These are phyloP conservation scores for Monosporascus sp. DNA, from an alignment of 2,329 filamentous ascomycete genomes.

Conservation along the genomic window DNA sequence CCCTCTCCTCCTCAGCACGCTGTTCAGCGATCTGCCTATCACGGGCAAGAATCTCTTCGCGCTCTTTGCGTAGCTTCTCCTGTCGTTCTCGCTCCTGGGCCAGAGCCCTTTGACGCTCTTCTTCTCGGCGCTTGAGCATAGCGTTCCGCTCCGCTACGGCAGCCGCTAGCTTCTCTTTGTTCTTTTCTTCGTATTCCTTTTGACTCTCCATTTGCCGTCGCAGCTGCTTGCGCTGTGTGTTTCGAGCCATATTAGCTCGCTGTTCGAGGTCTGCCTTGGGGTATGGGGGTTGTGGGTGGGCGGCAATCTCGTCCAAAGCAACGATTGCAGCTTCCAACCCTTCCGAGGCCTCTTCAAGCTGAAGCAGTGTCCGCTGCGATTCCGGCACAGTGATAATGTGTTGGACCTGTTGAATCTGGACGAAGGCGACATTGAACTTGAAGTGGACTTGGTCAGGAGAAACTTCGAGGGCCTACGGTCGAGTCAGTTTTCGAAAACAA, in stretches of 20 bases:
- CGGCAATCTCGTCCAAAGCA: slow-evolving; percentile 58
- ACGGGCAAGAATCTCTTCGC: slow-evolving; percentile 71
- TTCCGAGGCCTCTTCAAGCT: slow-evolving; percentile 73
- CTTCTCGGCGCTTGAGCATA: slow-evolving; percentile 73
- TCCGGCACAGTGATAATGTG: slow-evolving; percentile 72
- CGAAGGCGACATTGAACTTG: slow-evolving; percentile 96
- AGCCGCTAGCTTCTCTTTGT: slow-evolving; percentile 78
- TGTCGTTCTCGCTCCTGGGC: slow-evolving; percentile 69
- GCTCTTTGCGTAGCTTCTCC: slow-evolving; percentile 79
- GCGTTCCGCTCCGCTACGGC: slow-evolving; percentile 76
- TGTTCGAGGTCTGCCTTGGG: slow-evolving; percentile 87
- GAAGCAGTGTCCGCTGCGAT: slow-evolving; percentile 68
- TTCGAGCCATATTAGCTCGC: slow-evolving; percentile 93
- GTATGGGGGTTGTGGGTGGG: slow-evolving; percentile 69
- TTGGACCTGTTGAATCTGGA: slow-evolving; percentile 89
- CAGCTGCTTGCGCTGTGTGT: slow-evolving; percentile 89
- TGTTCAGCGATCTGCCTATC: slow-evolving; percentile 68
- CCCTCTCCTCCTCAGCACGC: slow-evolving; percentile 64
- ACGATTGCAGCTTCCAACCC: slow-evolving; percentile 85
- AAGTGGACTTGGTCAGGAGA: slow-evolving; percentile 83
- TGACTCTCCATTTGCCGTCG: slow-evolving; percentile 80
- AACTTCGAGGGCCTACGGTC: slow-evolving; percentile 61
- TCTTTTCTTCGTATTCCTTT: slow-evolving; percentile 87
- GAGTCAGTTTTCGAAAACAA: slow-evolving; percentile 16
- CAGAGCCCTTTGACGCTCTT: slow-evolving; percentile 62